A percentile compares a stretch with the other conserved stretches of the same genome.
Evolutionary conservation across 2,329 filamentous ascomycete species (phyloP).

Genomic region (Neofusicoccum laricinum): DNA sequence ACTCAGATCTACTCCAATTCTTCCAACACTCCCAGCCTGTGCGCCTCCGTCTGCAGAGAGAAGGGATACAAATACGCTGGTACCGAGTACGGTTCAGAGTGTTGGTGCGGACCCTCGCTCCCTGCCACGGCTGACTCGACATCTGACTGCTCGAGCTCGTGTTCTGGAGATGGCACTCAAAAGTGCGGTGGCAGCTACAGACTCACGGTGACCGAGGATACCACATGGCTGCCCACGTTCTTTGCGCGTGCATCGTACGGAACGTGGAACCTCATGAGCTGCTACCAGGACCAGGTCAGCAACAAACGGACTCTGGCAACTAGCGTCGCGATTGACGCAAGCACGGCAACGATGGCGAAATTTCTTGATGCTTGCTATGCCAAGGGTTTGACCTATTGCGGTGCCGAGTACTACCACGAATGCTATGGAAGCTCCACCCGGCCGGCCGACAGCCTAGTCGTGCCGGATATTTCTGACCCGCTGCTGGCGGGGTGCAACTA

Average conservation of each 20-base stretch:
- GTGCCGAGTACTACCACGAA: conserved; percentile 30
- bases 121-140: conserved; percentile 12
- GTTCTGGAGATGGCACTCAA: neutral
- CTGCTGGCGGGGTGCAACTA: neutral
- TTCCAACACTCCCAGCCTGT: neutral
- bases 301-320: neutral
- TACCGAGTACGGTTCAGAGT: conserved; percentile 31
- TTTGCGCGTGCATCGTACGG: conserved; percentile 1
- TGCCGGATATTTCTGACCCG: neutral
- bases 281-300: conserved; percentile 8
- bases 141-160: conserved; percentile 2
- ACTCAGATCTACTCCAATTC: neutral
- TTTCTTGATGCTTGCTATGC: conserved; percentile 13
- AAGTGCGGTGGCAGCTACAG: conserved; percentile 6
- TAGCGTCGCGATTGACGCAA: neutral
- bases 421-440: conserved; percentile 33
- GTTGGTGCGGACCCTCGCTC: conserved; percentile 33
- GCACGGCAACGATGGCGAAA: neutral
- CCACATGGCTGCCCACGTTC: neutral
- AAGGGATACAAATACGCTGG: conserved; percentile 26
- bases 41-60: conserved; percentile 7
- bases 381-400: conserved; percentile 24
- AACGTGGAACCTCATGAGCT: neutral
- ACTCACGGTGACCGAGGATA: conserved; percentile 4
- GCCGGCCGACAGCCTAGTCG: conserved; percentile 12